phyloP scores from a whole-genome alignment of 257 asterid species.

The Gentiana dahurica region DNA sequence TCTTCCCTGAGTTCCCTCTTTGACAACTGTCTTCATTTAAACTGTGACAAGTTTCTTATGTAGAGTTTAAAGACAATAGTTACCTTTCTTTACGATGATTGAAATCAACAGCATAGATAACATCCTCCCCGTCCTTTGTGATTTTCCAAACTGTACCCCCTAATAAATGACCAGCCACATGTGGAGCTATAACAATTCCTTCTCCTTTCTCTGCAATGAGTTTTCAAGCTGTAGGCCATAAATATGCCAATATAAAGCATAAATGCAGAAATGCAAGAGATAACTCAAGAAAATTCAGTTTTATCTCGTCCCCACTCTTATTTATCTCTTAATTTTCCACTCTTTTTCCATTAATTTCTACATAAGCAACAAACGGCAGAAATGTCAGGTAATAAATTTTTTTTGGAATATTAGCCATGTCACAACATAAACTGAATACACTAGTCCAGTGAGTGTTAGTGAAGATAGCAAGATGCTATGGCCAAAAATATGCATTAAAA shows the following conservation, averaged over 20 bases:
- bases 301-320: too few species aligned
- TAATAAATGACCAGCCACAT: conserved; percentile 94
- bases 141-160: conserved; percentile 94
- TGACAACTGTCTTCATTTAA: neutral
- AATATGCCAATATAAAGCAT: conserved; percentile 15
- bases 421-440: too few species aligned
- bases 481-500: too few species aligned
- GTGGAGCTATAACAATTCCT: conserved; percentile 98
- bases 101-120: conserved; percentile 95
- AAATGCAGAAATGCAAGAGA: neutral
- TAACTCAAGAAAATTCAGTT: neutral
- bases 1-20: conserved; percentile 7
- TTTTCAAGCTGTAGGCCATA: conserved; percentile 13
- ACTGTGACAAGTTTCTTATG: conserved; percentile 6
- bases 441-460: too few species aligned
- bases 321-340: too few species aligned
- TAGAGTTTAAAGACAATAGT: neutral
- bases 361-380: too few species aligned
- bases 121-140: conserved; percentile 99
- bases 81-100: conserved; percentile 98
- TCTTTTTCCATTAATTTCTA: too few species aligned
- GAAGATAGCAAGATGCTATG: too few species aligned
- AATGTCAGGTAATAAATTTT: too few species aligned
- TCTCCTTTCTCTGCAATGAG: conserved; percentile 77
- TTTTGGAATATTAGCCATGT: too few species aligned